phyloP scores from a whole-genome alignment of 78 protist genomes.

The Reticulomyxa filosa region DNA sequence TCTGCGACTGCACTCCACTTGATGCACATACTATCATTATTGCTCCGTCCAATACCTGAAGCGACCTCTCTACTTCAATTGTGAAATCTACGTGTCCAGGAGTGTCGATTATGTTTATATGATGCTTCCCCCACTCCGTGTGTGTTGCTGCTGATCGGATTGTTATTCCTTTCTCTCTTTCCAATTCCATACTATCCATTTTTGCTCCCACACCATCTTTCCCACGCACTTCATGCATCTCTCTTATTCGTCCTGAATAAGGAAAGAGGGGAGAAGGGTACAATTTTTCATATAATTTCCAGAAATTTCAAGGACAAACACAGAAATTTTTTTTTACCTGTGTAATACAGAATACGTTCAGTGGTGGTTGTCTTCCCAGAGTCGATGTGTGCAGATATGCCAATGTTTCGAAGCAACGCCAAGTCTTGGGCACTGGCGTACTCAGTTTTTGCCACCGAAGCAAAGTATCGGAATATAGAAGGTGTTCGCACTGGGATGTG shows the following conservation, averaged over 20 bases:
- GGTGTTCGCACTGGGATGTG: no score
- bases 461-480: no score
- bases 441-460: no score
- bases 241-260: no score
- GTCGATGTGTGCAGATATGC: slow-evolving; percentile 62
- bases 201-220: slow-evolving; percentile 75
- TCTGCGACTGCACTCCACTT: slow-evolving; percentile 74
- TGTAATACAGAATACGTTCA: slow-evolving; percentile 78
- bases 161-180: slow-evolving; percentile 87
- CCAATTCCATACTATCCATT: slow-evolving; percentile 86
- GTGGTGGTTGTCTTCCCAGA: slow-evolving; percentile 83
- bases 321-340: slow-evolving; percentile 77
- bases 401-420: slow-evolving; percentile 49
- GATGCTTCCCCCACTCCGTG: slow-evolving; percentile 53
- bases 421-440: not conserved
- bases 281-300: no score
- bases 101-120: slow-evolving; percentile 87
- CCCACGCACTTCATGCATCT: slow-evolving; percentile 36
- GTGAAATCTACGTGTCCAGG: slow-evolving; percentile 95
- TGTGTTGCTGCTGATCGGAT: slow-evolving; percentile 86
- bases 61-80: slow-evolving; percentile 63
- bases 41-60: slow-evolving; percentile 40
- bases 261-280: no score
- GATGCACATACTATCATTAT: slow-evolving; percentile 57
- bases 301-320: no score